phyloP scores from a whole-genome alignment of 768 basidiomycete genomes.

The Termitomyces sp. region DNA sequence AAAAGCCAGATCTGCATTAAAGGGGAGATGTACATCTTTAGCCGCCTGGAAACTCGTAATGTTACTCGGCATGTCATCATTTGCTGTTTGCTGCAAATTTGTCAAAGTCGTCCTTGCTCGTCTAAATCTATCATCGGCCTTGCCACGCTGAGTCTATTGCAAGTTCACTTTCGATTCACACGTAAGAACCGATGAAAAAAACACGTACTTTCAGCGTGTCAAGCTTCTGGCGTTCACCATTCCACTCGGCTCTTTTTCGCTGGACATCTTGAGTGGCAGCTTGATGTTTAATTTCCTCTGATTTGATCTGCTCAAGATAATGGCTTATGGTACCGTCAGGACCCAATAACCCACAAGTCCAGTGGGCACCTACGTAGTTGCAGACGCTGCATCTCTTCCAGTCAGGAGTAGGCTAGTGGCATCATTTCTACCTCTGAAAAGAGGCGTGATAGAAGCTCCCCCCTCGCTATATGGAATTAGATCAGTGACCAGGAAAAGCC shows the following conservation, averaged over 20 bases:
- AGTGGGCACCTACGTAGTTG: slow-evolving; percentile 39
- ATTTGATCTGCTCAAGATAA: slow-evolving; percentile 35
- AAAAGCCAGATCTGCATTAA: neutral
- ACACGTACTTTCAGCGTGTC: slow-evolving; percentile 29
- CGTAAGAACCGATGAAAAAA: neutral
- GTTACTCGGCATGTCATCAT: slow-evolving; percentile 66
- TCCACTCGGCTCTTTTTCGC: slow-evolving; percentile 26
- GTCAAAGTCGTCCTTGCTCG: slow-evolving; percentile 24
- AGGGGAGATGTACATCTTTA: slow-evolving; percentile 39
- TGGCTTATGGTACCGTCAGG: slow-evolving; percentile 31
- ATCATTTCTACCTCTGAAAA: slow-evolving; percentile 25
- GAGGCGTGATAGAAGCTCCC: slow-evolving; percentile 52
- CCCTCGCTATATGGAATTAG: slow-evolving; percentile 48
- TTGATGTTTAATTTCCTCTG: slow-evolving; percentile 35
- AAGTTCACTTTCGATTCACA: neutral
- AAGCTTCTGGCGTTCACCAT: slow-evolving; percentile 22
- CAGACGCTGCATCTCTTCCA: slow-evolving; percentile 43
- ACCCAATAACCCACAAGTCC: neutral
- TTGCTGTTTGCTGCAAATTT: slow-evolving; percentile 54
- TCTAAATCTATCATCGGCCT: slow-evolving; percentile 10
- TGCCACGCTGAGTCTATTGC: slow-evolving; percentile 24
- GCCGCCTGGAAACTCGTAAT: slow-evolving; percentile 54
- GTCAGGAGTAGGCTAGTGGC: slow-evolving; percentile 50
- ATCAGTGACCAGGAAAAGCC: neutral
- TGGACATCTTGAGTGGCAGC: slow-evolving; percentile 22